Evolutionary conservation across 805 yeast genomes (phyloP), one percentile per base, ranked within the genome.

Genomic region (Spathaspora boniae): DNA sequence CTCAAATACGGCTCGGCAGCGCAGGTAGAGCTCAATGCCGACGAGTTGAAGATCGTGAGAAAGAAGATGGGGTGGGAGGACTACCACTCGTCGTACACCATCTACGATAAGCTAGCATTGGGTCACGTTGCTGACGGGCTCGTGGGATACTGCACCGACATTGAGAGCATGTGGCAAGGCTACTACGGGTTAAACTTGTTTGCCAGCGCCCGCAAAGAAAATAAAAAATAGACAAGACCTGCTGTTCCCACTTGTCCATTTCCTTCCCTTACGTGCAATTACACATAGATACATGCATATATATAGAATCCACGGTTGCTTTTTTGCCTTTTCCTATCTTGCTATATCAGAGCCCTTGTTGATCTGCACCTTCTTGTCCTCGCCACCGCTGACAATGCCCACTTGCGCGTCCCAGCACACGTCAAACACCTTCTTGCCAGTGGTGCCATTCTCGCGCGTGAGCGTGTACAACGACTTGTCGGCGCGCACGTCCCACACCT

Each of bases 401-500:
- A 83, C 76, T 38, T 75, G 76, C 21, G 56, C 54, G 47, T 82
- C 82, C 98, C 98, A 93, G 48, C 76, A 81, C 34, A 87, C 91
- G 21, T 85, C 86, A 56, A 88, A 86, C 16, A 91, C 89, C 54
- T 89, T 87, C 32, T 73, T 67, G 35, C 73, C 69, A 21, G 61
- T 65, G 8, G 63, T 65, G 2, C 65, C 60, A 12, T 74, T 69
- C 51, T 86, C 83, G 58, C 98, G 78, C 11, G 83, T 75, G 32
- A 93, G 78, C 5, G 94, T 85, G 58, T 84, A 87, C 65, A 93
- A 67, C 9, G 93, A 73, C 50, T 80, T 76, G 44, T 80, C 83
- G 4, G 96, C 83, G 53, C 98, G 79, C 7, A 91, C 75, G 59
- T 91, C 98, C 98, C 98, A 93, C 15, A 93, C 83, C 52, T 88